Evolutionary conservation across 2,329 filamentous ascomycete species (phyloP), one percentile per base, ranked within the genome.

Genomic region (Diaporthe helianthi): DNA sequence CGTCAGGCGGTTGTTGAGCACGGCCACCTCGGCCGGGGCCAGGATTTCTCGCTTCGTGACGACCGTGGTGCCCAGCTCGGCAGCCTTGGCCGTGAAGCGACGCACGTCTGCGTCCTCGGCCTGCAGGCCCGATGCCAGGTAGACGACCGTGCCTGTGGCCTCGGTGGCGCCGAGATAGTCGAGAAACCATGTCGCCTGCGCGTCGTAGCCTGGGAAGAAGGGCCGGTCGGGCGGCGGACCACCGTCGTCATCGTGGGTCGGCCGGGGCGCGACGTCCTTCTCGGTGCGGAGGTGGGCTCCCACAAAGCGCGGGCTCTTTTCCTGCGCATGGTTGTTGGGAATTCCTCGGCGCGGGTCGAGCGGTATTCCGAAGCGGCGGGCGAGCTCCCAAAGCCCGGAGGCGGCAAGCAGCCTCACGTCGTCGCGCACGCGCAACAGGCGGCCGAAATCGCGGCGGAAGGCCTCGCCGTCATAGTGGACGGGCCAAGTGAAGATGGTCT

Each of bases 1-100:
- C 24, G 76, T 80, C 46, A 86, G 73, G 52, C 33, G 65, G 24
- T 69, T 69, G 15, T 76, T 68, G 6, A 86, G 76, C 12, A 70
- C 71, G 22, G 71, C 70, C 2, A 78, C 73, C 63, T 84, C 82
- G 0, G 73, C 70, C 24, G 74, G 68, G 70, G 79, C 76, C 7
- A 86, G 76, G 2, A 86, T 73, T 36, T 84, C 79, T 19, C 77
- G 69, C 74, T 85, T 85, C 19, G 78, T 78, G 6, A 83, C 78
- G 5, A 84, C 80, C 26, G 76, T 80, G 13, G 84, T 73, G 36
- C 77, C 75, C 54, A 79, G 75, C 13, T 77, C 76, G n/a, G 66
- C 71, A 4, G 81, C 82, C 67, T 80, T 79, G 5, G 72, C 65
- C 2, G 72, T 71, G 69, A 86, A 82, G 9, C 72, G 71, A 1